A percentile compares a stretch with the other conserved stretches of the same genome.
Conservation (phyloP, 2,329 filamentous ascomycete genomes). For the Ophiocordyceps australis region DNA sequence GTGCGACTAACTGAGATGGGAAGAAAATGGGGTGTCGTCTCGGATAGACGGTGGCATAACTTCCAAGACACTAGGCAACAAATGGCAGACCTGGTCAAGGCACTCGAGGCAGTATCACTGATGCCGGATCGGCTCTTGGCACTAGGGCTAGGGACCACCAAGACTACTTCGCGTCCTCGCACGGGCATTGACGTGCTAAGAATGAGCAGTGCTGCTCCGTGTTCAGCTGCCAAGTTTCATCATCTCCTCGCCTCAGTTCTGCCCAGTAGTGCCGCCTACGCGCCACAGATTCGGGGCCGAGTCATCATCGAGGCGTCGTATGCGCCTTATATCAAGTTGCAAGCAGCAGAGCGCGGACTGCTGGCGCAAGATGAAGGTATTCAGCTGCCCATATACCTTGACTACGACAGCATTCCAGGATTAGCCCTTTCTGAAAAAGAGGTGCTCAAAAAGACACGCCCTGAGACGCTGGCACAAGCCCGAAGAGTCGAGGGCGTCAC, state of each 20-base stretch:
- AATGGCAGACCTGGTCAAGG: conserved; percentile 44
- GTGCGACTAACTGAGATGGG: conserved; percentile 66
- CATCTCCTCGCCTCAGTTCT: conserved; percentile 38
- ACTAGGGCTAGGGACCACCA: conserved; percentile 51
- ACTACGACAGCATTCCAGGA: conserved; percentile 58
- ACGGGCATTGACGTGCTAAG: conserved; percentile 68
- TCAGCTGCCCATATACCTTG: conserved; percentile 50
- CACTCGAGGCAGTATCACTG: conserved; percentile 39
- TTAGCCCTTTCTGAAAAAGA: conserved; percentile 66
- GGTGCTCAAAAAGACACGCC: conserved; percentile 49
- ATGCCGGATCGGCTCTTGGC: conserved; percentile 48
- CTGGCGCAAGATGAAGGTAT: conserved; percentile 65
- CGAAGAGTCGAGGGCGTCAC: conserved; percentile 68
- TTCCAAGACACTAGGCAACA: conserved; percentile 49
- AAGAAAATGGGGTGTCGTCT: conserved; percentile 56
- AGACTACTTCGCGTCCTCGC: conserved; percentile 46
- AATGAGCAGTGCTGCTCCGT: no score
- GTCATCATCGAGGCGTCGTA: conserved; percentile 73
- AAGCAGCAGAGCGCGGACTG: conserved; percentile 44
- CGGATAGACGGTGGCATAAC: conserved; percentile 57
- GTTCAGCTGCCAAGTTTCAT: conserved; percentile 25
- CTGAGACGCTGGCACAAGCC: conserved; percentile 79
- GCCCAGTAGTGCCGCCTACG: conserved; percentile 34
- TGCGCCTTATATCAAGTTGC: conserved; percentile 66
- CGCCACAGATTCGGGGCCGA: conserved; percentile 41